These are phyloP conservation scores for Cladophialophora psammophila DNA, from an alignment of 2,329 filamentous ascomycete genomes.

Conservation along the genomic window DNA sequence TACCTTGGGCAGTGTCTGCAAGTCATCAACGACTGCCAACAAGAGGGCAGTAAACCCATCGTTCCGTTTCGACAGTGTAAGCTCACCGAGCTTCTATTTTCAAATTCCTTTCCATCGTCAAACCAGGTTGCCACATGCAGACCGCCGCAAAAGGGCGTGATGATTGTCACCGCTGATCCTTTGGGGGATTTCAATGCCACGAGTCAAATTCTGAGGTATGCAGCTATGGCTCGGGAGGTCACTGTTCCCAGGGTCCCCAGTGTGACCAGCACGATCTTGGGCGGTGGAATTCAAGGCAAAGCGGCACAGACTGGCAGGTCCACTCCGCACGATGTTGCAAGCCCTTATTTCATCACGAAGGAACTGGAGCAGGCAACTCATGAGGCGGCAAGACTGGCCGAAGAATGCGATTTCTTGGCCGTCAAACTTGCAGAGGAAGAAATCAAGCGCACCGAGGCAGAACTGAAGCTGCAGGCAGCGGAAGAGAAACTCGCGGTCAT, in stretches of 20 bases:
- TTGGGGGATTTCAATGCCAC: conserved; percentile 95
- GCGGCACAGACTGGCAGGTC: conserved; percentile 48
- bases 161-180: conserved; percentile 96
- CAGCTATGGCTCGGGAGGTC: conserved; percentile 88
- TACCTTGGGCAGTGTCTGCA: conserved; percentile 96
- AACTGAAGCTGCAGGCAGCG: conserved; percentile 73
- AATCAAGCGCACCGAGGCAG: conserved; percentile 72
- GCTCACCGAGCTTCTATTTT: conserved; percentile 82
- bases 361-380: conserved; percentile 83
- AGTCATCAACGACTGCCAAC: conserved; percentile 82
- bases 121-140: conserved; percentile 56
- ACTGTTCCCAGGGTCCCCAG: conserved; percentile 89
- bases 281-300: conserved; percentile 38
- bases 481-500: conserved; percentile 72
- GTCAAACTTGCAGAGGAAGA: conserved; percentile 74
- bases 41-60: conserved; percentile 73
- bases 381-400: conserved; percentile 79
- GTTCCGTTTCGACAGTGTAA: conserved; percentile 86
- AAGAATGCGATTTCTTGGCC: conserved; percentile 78
- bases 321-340: conserved; percentile 54
- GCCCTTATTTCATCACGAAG: conserved; percentile 60
- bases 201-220: conserved; percentile 93
- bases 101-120: conserved; percentile 80
- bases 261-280: conserved; percentile 73
- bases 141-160: conserved; percentile 84